These are phyloP conservation scores for Cryptosporidium sp. DNA, from an alignment of 169 alveolate genomes.

Conservation along the genomic window DNA sequence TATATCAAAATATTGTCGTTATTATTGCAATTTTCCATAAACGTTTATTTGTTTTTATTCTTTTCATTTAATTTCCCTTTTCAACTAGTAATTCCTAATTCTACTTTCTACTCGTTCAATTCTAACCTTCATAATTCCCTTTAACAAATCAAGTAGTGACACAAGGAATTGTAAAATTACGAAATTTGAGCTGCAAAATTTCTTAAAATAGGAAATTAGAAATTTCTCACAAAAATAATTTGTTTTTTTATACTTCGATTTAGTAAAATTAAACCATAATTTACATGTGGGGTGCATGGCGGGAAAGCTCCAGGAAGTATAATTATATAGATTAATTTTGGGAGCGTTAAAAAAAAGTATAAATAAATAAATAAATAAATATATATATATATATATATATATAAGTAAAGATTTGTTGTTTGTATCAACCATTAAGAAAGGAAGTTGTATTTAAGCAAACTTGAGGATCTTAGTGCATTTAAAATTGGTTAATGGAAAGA, in stretches of 20 bases:
- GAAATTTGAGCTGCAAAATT: too few relatives aligned
- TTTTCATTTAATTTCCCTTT: neutral
- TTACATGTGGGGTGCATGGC: conserved; percentile 56
- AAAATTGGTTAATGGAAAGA: neutral
- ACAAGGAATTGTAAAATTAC: too few relatives aligned
- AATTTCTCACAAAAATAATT: neutral
- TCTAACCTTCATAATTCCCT: neutral
- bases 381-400: too few relatives aligned
- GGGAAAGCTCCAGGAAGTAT: conserved; percentile 15
- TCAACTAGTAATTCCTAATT: neutral
- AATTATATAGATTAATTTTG: neutral
- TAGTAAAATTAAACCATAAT: conserved; percentile 3
- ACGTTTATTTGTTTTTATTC: neutral
- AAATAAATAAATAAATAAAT: neutral
- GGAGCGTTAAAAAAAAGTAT: neutral
- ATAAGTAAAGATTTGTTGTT: too few relatives aligned
- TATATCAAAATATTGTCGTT: too few relatives aligned
- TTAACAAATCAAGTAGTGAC: too few relatives aligned
- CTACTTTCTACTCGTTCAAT: neutral
- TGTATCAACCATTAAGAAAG: neutral
- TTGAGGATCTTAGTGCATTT: neutral
- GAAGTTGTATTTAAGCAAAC: neutral
- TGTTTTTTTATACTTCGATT: neutral
- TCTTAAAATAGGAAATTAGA: neutral
- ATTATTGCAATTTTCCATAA: too few relatives aligned